Percentiles rank a stretch among this genome's conserved stretches.
Evolutionary conservation across 768 basidiomycete genomes (phyloP).

Genomic region (Termitomyces sp.): DNA sequence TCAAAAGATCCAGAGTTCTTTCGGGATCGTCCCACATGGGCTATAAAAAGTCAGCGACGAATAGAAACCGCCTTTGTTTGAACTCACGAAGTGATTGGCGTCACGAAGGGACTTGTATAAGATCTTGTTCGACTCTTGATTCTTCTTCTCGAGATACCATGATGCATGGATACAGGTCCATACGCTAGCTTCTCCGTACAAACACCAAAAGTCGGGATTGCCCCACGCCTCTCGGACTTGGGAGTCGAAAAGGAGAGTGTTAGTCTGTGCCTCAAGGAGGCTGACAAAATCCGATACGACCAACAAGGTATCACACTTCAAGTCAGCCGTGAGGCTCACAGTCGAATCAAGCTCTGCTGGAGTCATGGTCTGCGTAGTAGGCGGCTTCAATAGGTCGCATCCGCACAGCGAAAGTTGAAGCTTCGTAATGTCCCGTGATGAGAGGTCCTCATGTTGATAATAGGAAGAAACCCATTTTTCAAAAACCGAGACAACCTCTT

Average conservation of each 20-base stretch:
- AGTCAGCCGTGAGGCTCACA: neutral
- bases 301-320: neutral
- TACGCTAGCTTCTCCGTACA: conserved; percentile 4
- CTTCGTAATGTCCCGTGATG: neutral
- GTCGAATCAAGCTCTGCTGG: neutral
- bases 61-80: neutral
- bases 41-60: neutral
- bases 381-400: neutral
- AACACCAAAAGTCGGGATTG: neutral
- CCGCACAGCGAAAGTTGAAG: neutral
- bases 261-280: neutral
- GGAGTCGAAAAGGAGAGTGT: neutral
- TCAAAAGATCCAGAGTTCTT: neutral
- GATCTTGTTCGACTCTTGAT: neutral
- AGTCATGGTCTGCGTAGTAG: neutral
- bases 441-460: neutral
- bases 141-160: conserved; percentile 5
- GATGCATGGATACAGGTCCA: conserved; percentile 2
- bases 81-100: conserved; percentile 9
- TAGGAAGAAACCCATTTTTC: conserved; percentile 7
- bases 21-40: conserved; percentile 5
- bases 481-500: neutral
- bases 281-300: neutral
- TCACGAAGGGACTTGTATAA: neutral
- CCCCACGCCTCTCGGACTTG: conserved; percentile 1